Conservation (phyloP, 192 early-diverging fungal species). For the Entomortierella chlamydospora region DNA sequence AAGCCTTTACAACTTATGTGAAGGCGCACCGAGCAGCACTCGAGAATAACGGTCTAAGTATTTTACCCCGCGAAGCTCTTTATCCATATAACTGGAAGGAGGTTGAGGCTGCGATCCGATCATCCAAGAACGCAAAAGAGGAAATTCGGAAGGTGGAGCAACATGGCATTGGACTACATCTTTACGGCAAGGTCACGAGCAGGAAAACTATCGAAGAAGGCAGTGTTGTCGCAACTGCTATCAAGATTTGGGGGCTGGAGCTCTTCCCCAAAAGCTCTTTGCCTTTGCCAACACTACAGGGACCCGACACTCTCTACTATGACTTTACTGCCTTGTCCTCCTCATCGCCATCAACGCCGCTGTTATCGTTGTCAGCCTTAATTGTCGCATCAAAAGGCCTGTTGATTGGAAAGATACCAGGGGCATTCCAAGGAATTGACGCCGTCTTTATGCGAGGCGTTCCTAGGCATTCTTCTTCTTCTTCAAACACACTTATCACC, state of each 20-base stretch:
- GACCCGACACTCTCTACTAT: constrained; percentile 20
- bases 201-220: constrained; percentile 56
- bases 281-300: constrained; percentile 27
- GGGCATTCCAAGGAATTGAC: constrained; percentile 62
- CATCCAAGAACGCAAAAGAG: constrained; percentile 50
- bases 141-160: constrained; percentile 53
- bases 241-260: constrained; percentile 63
- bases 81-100: constrained; percentile 66
- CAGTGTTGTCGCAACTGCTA: constrained; percentile 59
- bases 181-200: constrained; percentile 71
- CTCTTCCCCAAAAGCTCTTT: constrained; percentile 28
- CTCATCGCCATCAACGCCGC: not conserved
- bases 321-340: not conserved
- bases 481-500: constrained; percentile 1
- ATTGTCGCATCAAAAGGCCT: not conserved
- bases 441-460: constrained; percentile 62
- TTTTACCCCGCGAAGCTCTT: constrained; percentile 58
- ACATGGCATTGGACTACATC: constrained; percentile 60
- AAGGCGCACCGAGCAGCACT: constrained; percentile 54
- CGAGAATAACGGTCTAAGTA: constrained; percentile 57
- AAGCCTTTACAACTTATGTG: constrained; percentile 67
- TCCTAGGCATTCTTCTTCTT: not conserved
- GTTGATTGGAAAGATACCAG: constrained; percentile 42
- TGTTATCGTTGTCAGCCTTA: constrained; percentile 3
- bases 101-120: constrained; percentile 50